Percentiles rank a stretch among this genome's conserved stretches.
phyloP scores from a whole-genome alignment of 345 rosid genomes.

The Gossypium mustelinum region DNA sequence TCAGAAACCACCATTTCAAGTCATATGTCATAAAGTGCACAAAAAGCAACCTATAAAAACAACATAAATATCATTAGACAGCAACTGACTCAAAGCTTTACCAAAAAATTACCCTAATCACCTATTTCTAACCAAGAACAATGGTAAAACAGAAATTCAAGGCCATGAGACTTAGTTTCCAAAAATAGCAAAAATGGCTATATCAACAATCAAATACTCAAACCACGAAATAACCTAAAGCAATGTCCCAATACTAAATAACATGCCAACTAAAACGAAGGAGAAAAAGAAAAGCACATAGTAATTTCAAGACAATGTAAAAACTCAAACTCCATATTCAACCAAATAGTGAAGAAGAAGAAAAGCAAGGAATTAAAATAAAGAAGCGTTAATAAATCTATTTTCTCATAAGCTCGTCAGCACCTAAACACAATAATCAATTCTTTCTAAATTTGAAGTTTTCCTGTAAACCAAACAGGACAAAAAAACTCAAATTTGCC shows the following conservation, averaged over 20 bases:
- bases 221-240: not conserved
- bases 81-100: constrained; percentile 2
- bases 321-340: not conserved
- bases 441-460: not conserved
- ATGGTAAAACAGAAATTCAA: not conserved
- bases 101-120: not conserved
- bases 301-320: not conserved
- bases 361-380: not conserved
- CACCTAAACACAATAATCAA: not conserved
- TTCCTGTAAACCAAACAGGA: not conserved
- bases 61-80: constrained; percentile 6
- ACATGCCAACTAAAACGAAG: not conserved
- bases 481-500: not conserved
- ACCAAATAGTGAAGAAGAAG: not conserved
- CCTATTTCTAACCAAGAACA: constrained; percentile 16
- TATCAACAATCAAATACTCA: constrained; percentile 6
- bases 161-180: not conserved
- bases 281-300: not conserved
- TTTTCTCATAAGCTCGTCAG: not conserved
- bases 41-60: constrained; percentile 20
- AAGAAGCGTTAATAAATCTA: not conserved
- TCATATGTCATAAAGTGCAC: constrained; percentile 16
- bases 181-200: not conserved
- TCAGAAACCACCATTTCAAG: constrained; percentile 39
- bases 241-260: not conserved